Evolutionary conservation across 768 basidiomycete genomes (phyloP).

Genomic region (Mycena vulgaris): DNA sequence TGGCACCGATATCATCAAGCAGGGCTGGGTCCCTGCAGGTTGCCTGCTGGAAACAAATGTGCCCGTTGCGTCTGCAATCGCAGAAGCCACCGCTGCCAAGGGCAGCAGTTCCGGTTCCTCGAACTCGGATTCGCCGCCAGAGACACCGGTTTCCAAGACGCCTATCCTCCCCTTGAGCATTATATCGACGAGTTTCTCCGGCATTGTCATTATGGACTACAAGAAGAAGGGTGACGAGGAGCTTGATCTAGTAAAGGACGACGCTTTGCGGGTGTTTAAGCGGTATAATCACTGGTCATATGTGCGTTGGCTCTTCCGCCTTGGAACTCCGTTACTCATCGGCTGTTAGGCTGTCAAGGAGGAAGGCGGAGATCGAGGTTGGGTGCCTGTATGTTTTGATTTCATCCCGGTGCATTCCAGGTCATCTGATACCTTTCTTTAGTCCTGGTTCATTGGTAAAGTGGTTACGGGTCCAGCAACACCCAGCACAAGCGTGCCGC

Average conservation of each 20-base stretch:
- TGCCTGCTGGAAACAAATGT: slow-evolving; percentile 95
- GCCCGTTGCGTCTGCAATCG: slow-evolving; percentile 90
- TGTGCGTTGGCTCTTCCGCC: slow-evolving; percentile 62
- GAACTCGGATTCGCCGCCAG: slow-evolving; percentile 53
- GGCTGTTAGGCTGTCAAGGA: slow-evolving; percentile 91
- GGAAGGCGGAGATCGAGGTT: slow-evolving; percentile 93
- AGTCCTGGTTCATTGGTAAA: slow-evolving; percentile 98
- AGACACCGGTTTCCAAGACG: slow-evolving; percentile 67
- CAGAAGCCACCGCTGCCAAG: slow-evolving; percentile 80
- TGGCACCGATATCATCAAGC: slow-evolving; percentile 82
- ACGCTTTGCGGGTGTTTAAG: slow-evolving; percentile 93
- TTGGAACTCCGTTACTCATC: slow-evolving; percentile 27
- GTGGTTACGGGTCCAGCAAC: slow-evolving; percentile 66
- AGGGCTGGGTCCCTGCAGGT: slow-evolving; percentile 98
- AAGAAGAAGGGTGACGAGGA: slow-evolving; percentile 95
- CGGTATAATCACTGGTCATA: slow-evolving; percentile 99
- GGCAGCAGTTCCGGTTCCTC: slow-evolving; percentile 50
- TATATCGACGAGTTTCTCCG: slow-evolving; percentile 97
- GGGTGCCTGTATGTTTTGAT: slow-evolving; percentile 85
- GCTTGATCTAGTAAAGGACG: slow-evolving; percentile 90
- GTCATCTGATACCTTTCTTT: slow-evolving; percentile 31
- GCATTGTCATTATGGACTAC: slow-evolving; percentile 97
- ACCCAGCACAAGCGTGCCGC: slow-evolving; percentile 55
- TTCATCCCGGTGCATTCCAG: slow-evolving; percentile 13
- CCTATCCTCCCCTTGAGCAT: slow-evolving; percentile 93